A percentile compares a stretch with the other conserved stretches of the same genome.
phyloP scores from a whole-genome alignment of 1,284 basidiomycete species.

The Naganishia sp. region DNA sequence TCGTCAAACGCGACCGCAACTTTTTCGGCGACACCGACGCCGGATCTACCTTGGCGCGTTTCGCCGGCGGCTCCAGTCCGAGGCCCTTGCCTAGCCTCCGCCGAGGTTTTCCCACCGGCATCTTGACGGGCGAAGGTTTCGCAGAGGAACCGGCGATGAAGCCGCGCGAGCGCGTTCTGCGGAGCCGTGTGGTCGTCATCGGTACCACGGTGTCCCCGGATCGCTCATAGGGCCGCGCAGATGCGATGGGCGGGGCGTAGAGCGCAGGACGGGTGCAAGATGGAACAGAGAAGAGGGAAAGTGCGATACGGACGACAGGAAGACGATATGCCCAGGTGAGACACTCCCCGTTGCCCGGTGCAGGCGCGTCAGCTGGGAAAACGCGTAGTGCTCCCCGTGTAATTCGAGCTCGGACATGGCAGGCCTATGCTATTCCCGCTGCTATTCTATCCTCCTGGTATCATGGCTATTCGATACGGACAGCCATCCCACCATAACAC shows the following conservation, averaged over 20 bases:
- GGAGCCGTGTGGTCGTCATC: constrained; percentile 28
- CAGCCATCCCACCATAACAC: constrained; percentile 4
- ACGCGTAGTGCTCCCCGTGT: no score
- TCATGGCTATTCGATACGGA: neutral
- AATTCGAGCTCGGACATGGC: no score
- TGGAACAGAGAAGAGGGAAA: no score
- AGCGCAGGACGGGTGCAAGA: no score
- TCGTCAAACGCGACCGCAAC: constrained; percentile 4
- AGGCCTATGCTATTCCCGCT: neutral
- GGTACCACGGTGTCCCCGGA: constrained; percentile 1
- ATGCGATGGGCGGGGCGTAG: no score
- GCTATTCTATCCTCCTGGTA: no score
- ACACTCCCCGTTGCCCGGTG: neutral
- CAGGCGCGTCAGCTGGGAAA: no score
- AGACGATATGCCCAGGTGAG: neutral
- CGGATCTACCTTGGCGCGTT: constrained; percentile 10
- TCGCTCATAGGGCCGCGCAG: neutral
- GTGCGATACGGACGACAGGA: neutral
- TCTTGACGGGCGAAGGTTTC: constrained; percentile 26
- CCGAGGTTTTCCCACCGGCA: constrained; percentile 10
- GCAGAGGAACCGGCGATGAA: constrained; percentile 26
- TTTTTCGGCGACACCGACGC: constrained; percentile 11
- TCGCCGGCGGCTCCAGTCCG: constrained; percentile 5
- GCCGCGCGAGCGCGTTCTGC: constrained; percentile 23
- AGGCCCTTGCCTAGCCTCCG: constrained; percentile 17